phyloP scores from a whole-genome alignment of 2,329 filamentous ascomycete species.

The Colletotrichum godetiae region DNA sequence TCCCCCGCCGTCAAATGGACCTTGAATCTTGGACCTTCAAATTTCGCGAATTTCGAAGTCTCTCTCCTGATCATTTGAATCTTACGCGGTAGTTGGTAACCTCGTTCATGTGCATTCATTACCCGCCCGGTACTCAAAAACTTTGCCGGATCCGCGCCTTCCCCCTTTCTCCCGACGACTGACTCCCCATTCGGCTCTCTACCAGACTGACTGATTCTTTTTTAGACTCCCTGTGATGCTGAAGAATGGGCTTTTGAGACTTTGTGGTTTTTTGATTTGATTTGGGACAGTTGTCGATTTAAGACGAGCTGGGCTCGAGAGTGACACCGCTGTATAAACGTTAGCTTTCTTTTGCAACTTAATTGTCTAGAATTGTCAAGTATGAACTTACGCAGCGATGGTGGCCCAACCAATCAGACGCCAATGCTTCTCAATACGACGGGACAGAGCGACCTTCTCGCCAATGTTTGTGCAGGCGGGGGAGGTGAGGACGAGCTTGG shows the following conservation, averaged over 20 bases:
- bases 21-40: background rate
- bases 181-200: slow-evolving; percentile 18
- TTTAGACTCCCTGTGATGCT: slow-evolving; percentile 35
- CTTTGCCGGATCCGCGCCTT: background rate
- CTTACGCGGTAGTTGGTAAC: slow-evolving; percentile 16
- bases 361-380: background rate
- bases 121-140: slow-evolving; percentile 32
- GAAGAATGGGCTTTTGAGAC: slow-evolving; percentile 29
- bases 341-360: slow-evolving; percentile 36
- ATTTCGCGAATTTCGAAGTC: slow-evolving; percentile 3
- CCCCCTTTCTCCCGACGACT: background rate
- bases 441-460: slow-evolving; percentile 95
- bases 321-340: slow-evolving; percentile 60
- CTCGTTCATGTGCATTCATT: slow-evolving; percentile 35
- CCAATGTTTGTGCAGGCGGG: slow-evolving; percentile 97
- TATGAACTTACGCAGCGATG: slow-evolving; percentile 71
- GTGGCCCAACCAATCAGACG: slow-evolving; percentile 93
- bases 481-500: slow-evolving; percentile 91
- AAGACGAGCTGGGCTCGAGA: slow-evolving; percentile 61
- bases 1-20: slow-evolving; percentile 7
- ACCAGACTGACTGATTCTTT: slow-evolving; percentile 24
- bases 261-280: slow-evolving; percentile 17
- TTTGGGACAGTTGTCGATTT: slow-evolving; percentile 38
- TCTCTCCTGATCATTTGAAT: slow-evolving; percentile 15
- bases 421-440: slow-evolving; percentile 99